Evolutionary conservation across 176 grass and related monocot species (phyloP), one percentile per base, ranked within the genome.

Genomic region (Miscanthus lutarioriparius): DNA sequence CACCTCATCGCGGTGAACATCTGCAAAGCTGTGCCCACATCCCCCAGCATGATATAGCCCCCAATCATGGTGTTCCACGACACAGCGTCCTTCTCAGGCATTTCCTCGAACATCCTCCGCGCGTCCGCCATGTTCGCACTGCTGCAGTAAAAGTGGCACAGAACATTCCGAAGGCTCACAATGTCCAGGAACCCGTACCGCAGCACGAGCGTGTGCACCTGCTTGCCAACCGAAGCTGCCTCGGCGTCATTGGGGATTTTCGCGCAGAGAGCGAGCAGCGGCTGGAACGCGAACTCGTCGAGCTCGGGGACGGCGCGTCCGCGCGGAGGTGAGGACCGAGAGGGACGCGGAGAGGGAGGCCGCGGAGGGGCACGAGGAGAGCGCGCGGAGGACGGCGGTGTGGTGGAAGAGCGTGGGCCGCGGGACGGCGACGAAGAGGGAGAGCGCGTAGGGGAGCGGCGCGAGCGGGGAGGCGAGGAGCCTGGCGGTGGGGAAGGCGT

Each of bases 41-140:
- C 74, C 4, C 70, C 83, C 1, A 62, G 22, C 47, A 67, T 81
- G 36, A 86, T 74, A 49, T 81, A 88, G 22, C 82, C 90, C 32
- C 85, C 86, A 2, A 94, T 86, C 79, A 94, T 7, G 17, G 87
- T 89, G 85, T 85, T 90, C 84, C 89, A 94, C 0, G 86, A 90
- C 16, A 92, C 62, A 12, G 38, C 81, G 17, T 91, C 84, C 68
- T 28, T 68, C 7, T 58, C 15, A 17, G 14, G 35, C 65, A 94
- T 88, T 92, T 83, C 90, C 1, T 88, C 90, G 82, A 90, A 94
- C 70, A 86, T 0, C 39, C 53, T 78, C 44, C 82, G 75, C 38
- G 82, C 87, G 19, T 78, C 70, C 1, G 1, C 79, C 62, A 67
- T 59, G 63, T 13, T 15, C 10, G 78, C 79, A 1, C 86, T 56